Conservation (phyloP, 352 stramenopile genomes). For the Globisporangium irregulare region DNA sequence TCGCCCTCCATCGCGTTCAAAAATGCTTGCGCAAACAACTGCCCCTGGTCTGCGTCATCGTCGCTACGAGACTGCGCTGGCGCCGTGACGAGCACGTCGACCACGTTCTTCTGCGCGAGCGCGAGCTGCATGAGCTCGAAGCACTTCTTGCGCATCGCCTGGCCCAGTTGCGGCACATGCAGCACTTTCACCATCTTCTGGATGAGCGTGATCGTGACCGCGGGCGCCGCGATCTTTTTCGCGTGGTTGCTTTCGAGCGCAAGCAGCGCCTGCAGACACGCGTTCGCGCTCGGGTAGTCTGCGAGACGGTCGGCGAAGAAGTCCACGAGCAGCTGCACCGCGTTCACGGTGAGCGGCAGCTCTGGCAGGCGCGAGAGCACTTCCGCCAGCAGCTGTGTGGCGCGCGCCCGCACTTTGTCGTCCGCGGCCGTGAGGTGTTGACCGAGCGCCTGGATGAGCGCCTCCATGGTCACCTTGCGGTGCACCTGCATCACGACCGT, state of each 20-base stretch:
- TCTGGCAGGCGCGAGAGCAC: constrained; percentile 86
- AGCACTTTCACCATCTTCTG: constrained; percentile 61
- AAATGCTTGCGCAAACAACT: constrained; percentile 69
- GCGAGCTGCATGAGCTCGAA: constrained; percentile 79
- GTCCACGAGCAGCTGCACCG: constrained; percentile 70
- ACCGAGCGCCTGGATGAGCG: constrained; percentile 78
- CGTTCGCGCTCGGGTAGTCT: constrained; percentile 80
- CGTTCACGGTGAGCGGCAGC: constrained; percentile 65
- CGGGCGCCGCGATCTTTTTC: constrained; percentile 45
- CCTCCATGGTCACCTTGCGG: constrained; percentile 69
- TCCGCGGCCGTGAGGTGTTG: constrained; percentile 64
- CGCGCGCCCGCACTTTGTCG: constrained; percentile 77
- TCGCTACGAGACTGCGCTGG: constrained; percentile 16
- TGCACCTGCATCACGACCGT: constrained; percentile 88
- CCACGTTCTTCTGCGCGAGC: constrained; percentile 49
- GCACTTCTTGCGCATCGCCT: constrained; percentile 86
- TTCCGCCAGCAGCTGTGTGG: constrained; percentile 83
- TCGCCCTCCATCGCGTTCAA: constrained; percentile 86
- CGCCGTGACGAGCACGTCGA: constrained; percentile 46
- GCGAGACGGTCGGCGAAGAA: constrained; percentile 86
- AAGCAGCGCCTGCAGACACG: constrained; percentile 73
- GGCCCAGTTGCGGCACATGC: constrained; percentile 77
- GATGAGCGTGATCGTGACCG: constrained; percentile 53
- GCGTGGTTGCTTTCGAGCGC: constrained; percentile 72
- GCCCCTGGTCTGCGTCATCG: constrained; percentile 36